A percentile compares a stretch with the other conserved stretches of the same genome.
phyloP scores from a whole-genome alignment of 1,284 basidiomycete genomes.

The Pseudozyma flocculosa region DNA sequence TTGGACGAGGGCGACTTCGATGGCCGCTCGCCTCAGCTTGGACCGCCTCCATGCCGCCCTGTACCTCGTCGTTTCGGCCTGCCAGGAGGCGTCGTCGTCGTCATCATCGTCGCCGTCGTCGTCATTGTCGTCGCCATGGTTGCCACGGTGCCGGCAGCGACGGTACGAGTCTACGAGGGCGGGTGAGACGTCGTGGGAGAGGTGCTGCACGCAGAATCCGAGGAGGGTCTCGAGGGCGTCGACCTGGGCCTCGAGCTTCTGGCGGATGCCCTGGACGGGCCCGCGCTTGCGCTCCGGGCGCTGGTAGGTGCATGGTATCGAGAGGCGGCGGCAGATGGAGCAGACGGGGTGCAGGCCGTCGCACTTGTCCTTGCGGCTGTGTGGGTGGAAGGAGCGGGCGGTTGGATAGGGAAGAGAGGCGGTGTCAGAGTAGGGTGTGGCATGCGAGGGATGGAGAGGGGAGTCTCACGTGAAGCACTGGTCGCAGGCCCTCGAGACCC shows the following conservation, averaged over 20 bases:
- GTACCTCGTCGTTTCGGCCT: too few species aligned
- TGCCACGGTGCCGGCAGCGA: too few species aligned
- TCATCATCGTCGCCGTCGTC: too few species aligned
- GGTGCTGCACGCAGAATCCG: slow-evolving; percentile 6
- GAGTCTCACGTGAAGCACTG: slow-evolving; percentile 19
- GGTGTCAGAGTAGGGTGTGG: neutral
- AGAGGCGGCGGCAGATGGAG: slow-evolving; percentile 11
- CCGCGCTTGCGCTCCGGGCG: slow-evolving; percentile 32
- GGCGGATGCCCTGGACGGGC: slow-evolving; percentile 23
- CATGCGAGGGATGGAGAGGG: neutral
- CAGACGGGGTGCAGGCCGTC: slow-evolving; percentile 24
- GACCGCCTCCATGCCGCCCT: too few species aligned
- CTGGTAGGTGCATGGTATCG: slow-evolving; percentile 18
- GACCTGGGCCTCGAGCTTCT: slow-evolving; percentile 17
- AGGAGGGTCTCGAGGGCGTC: slow-evolving; percentile 15
- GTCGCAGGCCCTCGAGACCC: slow-evolving; percentile 35
- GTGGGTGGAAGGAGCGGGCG: neutral
- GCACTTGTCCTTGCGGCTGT: slow-evolving; percentile 27
- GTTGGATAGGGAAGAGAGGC: neutral
- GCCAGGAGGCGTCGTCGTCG: too few species aligned
- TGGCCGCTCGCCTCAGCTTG: too few species aligned
- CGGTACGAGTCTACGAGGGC: neutral
- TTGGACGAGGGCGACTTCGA: too few species aligned
- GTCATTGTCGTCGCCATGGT: too few species aligned
- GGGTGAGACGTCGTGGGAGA: neutral